Conservation (phyloP, 768 basidiomycete genomes). For the Mycena filopes region DNA sequence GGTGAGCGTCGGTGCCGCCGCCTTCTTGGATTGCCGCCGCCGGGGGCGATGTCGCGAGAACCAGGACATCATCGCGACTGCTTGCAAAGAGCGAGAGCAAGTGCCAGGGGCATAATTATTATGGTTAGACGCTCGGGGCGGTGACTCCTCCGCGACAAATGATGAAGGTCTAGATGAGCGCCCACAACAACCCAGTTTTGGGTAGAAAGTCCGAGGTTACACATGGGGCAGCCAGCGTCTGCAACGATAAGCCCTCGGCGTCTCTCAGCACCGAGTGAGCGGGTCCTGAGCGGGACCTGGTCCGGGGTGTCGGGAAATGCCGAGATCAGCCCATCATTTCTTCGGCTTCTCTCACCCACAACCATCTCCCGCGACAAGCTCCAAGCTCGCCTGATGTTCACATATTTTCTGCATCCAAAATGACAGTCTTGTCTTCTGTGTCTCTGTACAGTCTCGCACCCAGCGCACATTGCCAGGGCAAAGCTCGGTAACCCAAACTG, state of each 20-base stretch:
- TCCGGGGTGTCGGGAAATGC: too few relatives aligned
- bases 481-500: too few relatives aligned
- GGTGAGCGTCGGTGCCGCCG: background rate
- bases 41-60: constrained; percentile 27
- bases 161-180: constrained; percentile 9
- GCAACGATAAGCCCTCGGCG: constrained; percentile 2
- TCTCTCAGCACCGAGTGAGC: too few relatives aligned
- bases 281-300: too few relatives aligned
- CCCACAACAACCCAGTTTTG: background rate
- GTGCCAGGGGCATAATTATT: constrained; percentile 9
- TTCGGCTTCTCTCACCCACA: too few relatives aligned
- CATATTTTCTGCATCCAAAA: too few relatives aligned
- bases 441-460: too few relatives aligned
- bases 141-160: constrained; percentile 19
- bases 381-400: too few relatives aligned
- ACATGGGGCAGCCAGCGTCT: constrained; percentile 8
- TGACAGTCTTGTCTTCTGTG: too few relatives aligned
- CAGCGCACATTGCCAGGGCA: too few relatives aligned
- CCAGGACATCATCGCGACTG: constrained; percentile 32
- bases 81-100: constrained; percentile 17
- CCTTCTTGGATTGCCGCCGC: constrained; percentile 21
- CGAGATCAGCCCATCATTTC: too few relatives aligned
- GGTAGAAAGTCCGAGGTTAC: background rate
- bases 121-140: constrained; percentile 3
- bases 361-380: too few relatives aligned